A percentile compares a stretch with the other conserved stretches of the same genome.
phyloP scores from a whole-genome alignment of 2,329 filamentous ascomycete genomes.

The Ophiostoma himal-ulmi region DNA sequence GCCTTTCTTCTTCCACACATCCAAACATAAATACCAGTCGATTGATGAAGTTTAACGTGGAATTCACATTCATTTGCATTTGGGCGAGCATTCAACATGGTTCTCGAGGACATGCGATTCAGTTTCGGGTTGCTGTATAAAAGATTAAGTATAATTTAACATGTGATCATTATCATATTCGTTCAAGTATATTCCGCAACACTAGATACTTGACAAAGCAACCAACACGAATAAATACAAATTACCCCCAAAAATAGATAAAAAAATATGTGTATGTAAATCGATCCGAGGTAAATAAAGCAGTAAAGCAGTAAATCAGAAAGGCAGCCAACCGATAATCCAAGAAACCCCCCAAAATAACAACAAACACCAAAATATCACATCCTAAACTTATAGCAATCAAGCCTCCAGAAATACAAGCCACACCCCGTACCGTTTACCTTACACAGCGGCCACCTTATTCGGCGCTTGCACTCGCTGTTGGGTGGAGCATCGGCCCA shows the following conservation, averaged over 20 bases:
- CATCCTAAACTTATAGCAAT: background rate
- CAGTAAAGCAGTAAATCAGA: background rate
- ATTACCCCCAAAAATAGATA: background rate
- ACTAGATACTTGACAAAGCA: background rate
- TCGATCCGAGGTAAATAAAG: background rate
- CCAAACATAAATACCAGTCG: conserved; percentile 8
- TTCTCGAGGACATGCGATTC: conserved; percentile 13
- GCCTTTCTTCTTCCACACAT: conserved; percentile 1
- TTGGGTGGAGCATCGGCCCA: background rate
- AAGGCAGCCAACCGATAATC: background rate
- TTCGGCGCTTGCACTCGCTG: background rate
- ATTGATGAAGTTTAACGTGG: background rate
- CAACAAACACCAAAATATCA: background rate
- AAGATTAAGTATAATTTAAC: background rate
- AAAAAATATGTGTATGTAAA: background rate
- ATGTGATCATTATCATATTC: background rate
- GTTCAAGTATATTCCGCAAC: background rate
- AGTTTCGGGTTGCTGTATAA: background rate
- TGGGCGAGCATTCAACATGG: conserved; percentile 28
- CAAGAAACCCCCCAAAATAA: background rate
- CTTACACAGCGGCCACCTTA: background rate
- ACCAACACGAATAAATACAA: background rate
- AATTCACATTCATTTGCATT: conserved; percentile 17
- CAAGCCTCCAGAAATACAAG: background rate
- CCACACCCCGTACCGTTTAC: background rate